A percentile compares a stretch with the other conserved stretches of the same genome.
Conservation (phyloP, 495 filamentous ascomycete genomes). For the Daldinia grandis region DNA sequence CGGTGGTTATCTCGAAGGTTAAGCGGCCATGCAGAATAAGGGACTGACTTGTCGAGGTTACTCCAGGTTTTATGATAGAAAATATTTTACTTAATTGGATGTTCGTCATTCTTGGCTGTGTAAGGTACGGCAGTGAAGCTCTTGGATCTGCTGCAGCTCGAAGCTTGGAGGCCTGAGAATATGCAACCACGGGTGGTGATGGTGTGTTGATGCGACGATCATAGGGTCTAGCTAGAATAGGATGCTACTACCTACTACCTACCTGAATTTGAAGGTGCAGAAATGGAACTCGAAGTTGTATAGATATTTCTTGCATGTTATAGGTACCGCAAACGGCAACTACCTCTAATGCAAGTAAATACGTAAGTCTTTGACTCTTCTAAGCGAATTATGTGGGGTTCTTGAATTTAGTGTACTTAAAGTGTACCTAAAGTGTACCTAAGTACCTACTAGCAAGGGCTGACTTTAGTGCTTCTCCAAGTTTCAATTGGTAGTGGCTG, state of each 20-base stretch:
- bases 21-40: slow-evolving; percentile 10
- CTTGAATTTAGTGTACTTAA: not conserved
- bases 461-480: slow-evolving; percentile 3
- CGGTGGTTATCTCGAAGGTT: slow-evolving; percentile 20
- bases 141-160: slow-evolving; percentile 35
- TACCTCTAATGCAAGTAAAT: not conserved
- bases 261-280: not conserved
- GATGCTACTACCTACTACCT: not conserved
- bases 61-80: slow-evolving; percentile 15
- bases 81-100: slow-evolving; percentile 6
- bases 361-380: not conserved
- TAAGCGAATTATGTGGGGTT: slow-evolving; percentile 1
- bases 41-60: not conserved
- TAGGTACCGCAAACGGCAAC: not conserved
- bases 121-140: slow-evolving; percentile 37
- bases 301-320: not conserved
- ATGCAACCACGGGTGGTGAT: slow-evolving; percentile 30
- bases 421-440: no score
- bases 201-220: slow-evolving; percentile 35
- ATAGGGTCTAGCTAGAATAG: slow-evolving; percentile 13
- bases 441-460: slow-evolving; percentile 20
- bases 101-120: slow-evolving; percentile 24
- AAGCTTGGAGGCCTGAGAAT: slow-evolving; percentile 30
- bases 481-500: slow-evolving; percentile 29
- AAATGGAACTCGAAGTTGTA: no score